Evolutionary conservation across 1,284 basidiomycete genomes (phyloP), one percentile per base, ranked within the genome.

Genomic region (Prillingera fragicola): DNA sequence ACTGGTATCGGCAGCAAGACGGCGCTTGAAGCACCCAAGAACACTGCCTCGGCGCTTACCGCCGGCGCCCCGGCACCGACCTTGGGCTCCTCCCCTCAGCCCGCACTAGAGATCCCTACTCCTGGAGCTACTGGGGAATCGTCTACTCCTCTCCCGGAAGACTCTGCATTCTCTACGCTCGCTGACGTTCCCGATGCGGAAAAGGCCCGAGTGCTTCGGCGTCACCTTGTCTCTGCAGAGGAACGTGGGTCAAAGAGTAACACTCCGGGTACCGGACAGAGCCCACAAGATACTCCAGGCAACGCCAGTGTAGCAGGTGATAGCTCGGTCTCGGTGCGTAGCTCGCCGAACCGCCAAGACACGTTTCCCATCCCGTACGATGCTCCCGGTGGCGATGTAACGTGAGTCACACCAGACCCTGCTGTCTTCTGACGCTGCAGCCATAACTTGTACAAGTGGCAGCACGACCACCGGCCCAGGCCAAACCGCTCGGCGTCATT

Each of bases 391-490:
- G 87, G 84, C 24, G 89, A 94, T 63, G 81, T 91, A 53, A 92
- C 89, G 85, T 89, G 74, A 74, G 87, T 82, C 38, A 14, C 34
- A 33, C 45, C 24, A 5, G 17, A 9, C 23, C 23, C 5, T 8
- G 35, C 43, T 36, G n/a, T n/a, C n/a, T n/a, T n/a, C n/a, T n/a
- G 36, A 46, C 38, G 3, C n/a, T 3, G 19, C 50, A 89, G 87
- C n/a, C 88, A 92, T 62, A 82, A 83, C 53, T 83, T 95, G 29
- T 94, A 94, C 76, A 92, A 92, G 71, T 94, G 88, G 86, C 84
- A 91, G 57, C 77, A 83, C 14, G 82, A 85, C 47, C 82, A 84
- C 52, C 77, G 77, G 26, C 77, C 81, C 32, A 75, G 76, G 38
- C 71, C 71, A 14, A 78, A 82, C 21, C 62, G 70, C 17, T 76